Percentiles rank a stretch among this genome's conserved stretches.
Evolutionary conservation across 106 monocot genomes (phyloP).

Genomic region (Iris macrosiphon): DNA sequence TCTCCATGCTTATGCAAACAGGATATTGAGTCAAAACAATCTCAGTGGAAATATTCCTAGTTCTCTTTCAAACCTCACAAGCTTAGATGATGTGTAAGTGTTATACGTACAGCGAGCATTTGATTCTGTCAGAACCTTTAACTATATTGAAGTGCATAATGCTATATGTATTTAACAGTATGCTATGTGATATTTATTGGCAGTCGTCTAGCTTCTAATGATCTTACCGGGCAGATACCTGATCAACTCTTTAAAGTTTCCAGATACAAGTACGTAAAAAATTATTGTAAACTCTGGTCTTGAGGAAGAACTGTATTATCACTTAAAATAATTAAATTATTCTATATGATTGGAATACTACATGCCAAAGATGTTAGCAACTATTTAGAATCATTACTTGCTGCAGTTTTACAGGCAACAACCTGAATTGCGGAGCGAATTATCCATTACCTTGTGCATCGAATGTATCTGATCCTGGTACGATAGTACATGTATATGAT

Average conservation of each 20-base stretch:
- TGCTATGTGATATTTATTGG: constrained; percentile 6
- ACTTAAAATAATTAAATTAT: constrained; percentile 2
- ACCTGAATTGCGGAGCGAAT: constrained; percentile 59
- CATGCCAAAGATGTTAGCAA: background rate
- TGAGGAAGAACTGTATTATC: background rate
- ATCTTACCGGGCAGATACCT: constrained; percentile 71
- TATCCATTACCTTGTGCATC: constrained; percentile 43
- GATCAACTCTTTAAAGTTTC: constrained; percentile 43
- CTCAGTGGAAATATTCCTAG: constrained; percentile 74
- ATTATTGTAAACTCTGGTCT: constrained; percentile 3
- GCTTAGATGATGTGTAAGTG: constrained; percentile 67
- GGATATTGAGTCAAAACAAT: constrained; percentile 76
- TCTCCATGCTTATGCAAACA: constrained; percentile 12
- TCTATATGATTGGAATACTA: background rate
- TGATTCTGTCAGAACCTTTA: background rate
- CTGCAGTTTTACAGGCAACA: constrained; percentile 83
- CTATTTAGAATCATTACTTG: constrained; percentile 6
- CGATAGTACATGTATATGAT: no score
- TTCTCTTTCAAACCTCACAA: constrained; percentile 56
- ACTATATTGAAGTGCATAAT: background rate
- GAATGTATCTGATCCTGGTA: constrained; percentile 35
- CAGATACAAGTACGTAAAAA: constrained; percentile 60
- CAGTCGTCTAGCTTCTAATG: constrained; percentile 67
- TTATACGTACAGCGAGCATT: background rate
- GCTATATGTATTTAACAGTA: constrained; percentile 3